Conservation (phyloP, 768 basidiomycete species). For the Naematelia encephala region DNA sequence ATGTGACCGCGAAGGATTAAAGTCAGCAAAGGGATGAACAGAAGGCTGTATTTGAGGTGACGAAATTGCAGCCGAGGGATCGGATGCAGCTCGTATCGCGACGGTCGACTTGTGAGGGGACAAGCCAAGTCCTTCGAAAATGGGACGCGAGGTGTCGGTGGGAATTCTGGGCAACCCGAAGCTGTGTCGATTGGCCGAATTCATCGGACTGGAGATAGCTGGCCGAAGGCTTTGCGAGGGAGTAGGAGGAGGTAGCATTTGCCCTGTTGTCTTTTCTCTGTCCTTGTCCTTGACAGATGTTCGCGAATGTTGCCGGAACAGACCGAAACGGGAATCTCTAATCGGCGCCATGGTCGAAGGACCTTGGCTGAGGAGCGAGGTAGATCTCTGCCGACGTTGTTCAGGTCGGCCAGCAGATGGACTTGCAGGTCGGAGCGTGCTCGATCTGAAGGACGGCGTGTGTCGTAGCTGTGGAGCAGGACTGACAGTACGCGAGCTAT, state of each 20-base stretch:
- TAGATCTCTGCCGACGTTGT: conserved; percentile 6
- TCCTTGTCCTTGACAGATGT: conserved; percentile 2
- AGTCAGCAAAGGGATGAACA: no score
- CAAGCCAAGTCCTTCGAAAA: conserved; percentile 27
- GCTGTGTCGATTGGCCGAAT: conserved; percentile 1
- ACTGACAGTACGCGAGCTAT: not conserved
- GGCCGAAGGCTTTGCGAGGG: not conserved
- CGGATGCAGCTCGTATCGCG: conserved; percentile 1
- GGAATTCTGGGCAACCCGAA: conserved; percentile 14
- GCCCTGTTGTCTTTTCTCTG: not conserved
- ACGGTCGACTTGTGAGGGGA: conserved; percentile 17
- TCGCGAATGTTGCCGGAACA: conserved; percentile 8
- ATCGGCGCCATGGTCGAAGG: conserved; percentile 1
- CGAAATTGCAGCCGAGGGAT: not conserved
- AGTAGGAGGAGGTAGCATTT: not conserved
- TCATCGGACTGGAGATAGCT: not conserved
- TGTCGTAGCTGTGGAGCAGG: not conserved
- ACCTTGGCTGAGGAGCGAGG: conserved; percentile 8
- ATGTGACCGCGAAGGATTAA: not conserved
- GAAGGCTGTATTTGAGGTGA: not conserved
- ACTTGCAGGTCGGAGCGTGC: not conserved
- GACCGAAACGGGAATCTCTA: conserved; percentile 9
- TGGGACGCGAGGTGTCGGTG: conserved; percentile 6
- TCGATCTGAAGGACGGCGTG: not conserved
- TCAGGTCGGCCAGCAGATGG: not conserved